phyloP scores from a whole-genome alignment of 1,284 basidiomycete genomes.

The Ceratobasidium papillatum region DNA sequence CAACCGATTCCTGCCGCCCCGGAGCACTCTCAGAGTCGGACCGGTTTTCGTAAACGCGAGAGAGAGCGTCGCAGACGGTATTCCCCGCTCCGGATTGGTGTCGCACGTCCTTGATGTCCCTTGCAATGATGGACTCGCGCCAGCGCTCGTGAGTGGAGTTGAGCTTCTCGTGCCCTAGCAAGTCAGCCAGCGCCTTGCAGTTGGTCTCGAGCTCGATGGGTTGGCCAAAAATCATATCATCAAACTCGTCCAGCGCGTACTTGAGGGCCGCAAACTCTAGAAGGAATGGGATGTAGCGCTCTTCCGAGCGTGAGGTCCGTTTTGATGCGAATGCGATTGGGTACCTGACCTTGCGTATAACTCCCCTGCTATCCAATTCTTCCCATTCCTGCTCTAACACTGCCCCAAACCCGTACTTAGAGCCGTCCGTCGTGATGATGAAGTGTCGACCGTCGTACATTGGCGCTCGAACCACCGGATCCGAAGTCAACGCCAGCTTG shows the following conservation, averaged over 20 bases:
- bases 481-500: constrained; percentile 49
- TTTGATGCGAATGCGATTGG: constrained; percentile 45
- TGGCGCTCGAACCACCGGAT: constrained; percentile 50
- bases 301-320: constrained; percentile 43
- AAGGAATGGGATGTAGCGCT: constrained; percentile 43
- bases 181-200: constrained; percentile 45
- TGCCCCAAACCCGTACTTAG: constrained; percentile 52
- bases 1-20: neutral
- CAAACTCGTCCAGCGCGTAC: constrained; percentile 44
- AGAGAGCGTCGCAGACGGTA: constrained; percentile 41
- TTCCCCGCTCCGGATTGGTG: constrained; percentile 42
- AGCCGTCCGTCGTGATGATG: constrained; percentile 54
- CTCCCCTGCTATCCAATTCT: neutral
- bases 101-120: constrained; percentile 33
- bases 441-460: constrained; percentile 51
- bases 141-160: constrained; percentile 33
- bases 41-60: constrained; percentile 8
- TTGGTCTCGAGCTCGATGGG: constrained; percentile 45
- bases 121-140: constrained; percentile 33
- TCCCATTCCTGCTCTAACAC: constrained; percentile 42
- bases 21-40: neutral
- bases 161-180: constrained; percentile 39
- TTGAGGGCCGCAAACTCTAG: too few species aligned
- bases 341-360: neutral
- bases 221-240: constrained; percentile 40